phyloP scores from a whole-genome alignment of 1,284 basidiomycete species.

The Trametes pubescens region DNA sequence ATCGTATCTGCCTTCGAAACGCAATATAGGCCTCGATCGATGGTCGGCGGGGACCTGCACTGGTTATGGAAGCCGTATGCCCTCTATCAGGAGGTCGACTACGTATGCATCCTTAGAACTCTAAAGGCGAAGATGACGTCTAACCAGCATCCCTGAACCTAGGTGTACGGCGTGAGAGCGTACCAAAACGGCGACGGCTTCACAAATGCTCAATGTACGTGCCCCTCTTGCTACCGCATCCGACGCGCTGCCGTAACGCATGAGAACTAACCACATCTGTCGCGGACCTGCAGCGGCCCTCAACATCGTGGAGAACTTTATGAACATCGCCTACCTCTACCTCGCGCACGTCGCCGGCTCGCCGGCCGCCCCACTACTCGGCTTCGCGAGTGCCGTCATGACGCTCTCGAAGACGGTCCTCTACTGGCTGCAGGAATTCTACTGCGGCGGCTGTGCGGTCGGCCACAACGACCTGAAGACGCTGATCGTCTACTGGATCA shows the following conservation, averaged over 20 bases:
- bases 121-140: constrained; percentile 10
- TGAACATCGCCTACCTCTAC: constrained; percentile 83
- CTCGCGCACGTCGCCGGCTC: constrained; percentile 68
- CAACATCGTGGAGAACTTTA: constrained; percentile 81
- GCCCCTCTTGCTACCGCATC: constrained; percentile 11
- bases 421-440: constrained; percentile 85
- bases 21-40: constrained; percentile 59
- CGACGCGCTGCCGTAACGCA: constrained; percentile 12
- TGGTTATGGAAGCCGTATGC: constrained; percentile 90
- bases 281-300: constrained; percentile 62
- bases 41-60: constrained; percentile 84
- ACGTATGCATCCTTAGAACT: constrained; percentile 46
- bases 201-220: constrained; percentile 84
- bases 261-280: constrained; percentile 15
- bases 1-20: neutral
- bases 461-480: constrained; percentile 75
- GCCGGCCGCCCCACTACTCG: constrained; percentile 76
- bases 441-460: constrained; percentile 71
- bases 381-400: constrained; percentile 76
- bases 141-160: constrained; percentile 12
- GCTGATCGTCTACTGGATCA: constrained; percentile 71
- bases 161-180: constrained; percentile 80
- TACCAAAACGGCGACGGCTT: constrained; percentile 78
- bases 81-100: constrained; percentile 78
- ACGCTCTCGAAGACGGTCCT: constrained; percentile 87